Conservation (phyloP, 2,329 filamentous ascomycete genomes). For the Fusarium siculi region DNA sequence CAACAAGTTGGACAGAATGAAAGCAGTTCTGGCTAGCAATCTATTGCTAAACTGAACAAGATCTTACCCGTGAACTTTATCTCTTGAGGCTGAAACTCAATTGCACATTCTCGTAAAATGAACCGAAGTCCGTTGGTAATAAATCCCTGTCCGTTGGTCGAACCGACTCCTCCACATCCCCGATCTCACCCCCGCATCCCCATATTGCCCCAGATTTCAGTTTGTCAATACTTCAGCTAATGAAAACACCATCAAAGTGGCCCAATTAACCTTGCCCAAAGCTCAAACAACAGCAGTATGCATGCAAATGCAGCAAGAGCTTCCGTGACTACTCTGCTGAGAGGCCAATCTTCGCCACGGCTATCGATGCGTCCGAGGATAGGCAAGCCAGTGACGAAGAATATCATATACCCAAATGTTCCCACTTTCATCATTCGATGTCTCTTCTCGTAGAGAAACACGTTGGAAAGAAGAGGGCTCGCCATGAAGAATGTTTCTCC, state of each 20-base stretch:
- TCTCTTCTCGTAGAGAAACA: constrained; percentile 4
- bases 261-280: constrained; percentile 8
- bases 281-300: not conserved
- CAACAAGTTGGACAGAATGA: not conserved
- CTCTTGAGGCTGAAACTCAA: not conserved
- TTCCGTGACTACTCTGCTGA: not conserved
- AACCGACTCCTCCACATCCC: not conserved
- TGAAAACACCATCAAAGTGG: not conserved
- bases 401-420: not conserved
- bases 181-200: constrained; percentile 1
- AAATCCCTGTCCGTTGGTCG: not conserved
- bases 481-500: constrained; percentile 13
- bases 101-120: not conserved
- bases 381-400: not conserved
- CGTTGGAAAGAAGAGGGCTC: not conserved
- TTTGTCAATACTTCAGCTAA: not conserved
- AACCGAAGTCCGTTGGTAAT: not conserved
- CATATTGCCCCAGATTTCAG: not conserved
- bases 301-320: not conserved
- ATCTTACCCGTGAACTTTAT: not conserved
- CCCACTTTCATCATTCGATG: constrained; percentile 8
- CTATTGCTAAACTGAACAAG: not conserved
- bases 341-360: not conserved
- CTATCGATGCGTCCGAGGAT: not conserved
- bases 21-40: not conserved